Evolutionary conservation across 2,329 filamentous ascomycete species (phyloP), one percentile per base, ranked within the genome.

Genomic region (Trichoderma brevicompactum): DNA sequence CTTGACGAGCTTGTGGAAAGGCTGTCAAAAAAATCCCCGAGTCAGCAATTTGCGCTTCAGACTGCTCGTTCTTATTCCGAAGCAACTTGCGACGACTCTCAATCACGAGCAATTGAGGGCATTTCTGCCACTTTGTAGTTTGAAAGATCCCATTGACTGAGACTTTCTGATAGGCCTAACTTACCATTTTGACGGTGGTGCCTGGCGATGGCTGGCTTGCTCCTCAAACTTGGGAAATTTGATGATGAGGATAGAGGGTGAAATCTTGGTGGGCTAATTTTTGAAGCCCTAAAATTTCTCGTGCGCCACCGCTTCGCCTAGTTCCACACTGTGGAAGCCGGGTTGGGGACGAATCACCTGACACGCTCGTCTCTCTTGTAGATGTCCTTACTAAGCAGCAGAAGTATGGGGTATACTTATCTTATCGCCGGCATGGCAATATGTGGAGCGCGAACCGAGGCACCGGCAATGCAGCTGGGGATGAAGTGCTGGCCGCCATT

Each of bases 21-120:
- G 79, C 93, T 97, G 79, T 74, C 72, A 79, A 68, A 77, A 80
- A 77, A 80, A 82, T 82, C 84, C 85, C 82, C 89, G 92, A 97
- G 92, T 97, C 94, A 97, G 94, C 94, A 97, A 97, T 97, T 97
- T 89, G 88, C 94, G 93, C 94, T 97, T 97, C 94, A 97, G 94
- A 87, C 76, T 78, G 76, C 77, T 79, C 77, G 70, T 77, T 80
- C 81, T 82, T 82, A 73, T 72, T 91, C 92, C 94, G 94, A 97
- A 97, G 93, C 93, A 96, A 92, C 92, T 97, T 97, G 94, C 92
- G 87, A 85, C 84, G 92, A 95, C 91, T 91, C 90, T 86, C 74
- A 66, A 69, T 70, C 76, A 77, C 74, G 74, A 79, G 74, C 74
- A 77, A 73, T 72, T 63, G 60, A 43, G 74, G 78, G 75, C 79